phyloP scores from a whole-genome alignment of 2,329 filamentous ascomycete species.

The Sporothrix inflata region DNA sequence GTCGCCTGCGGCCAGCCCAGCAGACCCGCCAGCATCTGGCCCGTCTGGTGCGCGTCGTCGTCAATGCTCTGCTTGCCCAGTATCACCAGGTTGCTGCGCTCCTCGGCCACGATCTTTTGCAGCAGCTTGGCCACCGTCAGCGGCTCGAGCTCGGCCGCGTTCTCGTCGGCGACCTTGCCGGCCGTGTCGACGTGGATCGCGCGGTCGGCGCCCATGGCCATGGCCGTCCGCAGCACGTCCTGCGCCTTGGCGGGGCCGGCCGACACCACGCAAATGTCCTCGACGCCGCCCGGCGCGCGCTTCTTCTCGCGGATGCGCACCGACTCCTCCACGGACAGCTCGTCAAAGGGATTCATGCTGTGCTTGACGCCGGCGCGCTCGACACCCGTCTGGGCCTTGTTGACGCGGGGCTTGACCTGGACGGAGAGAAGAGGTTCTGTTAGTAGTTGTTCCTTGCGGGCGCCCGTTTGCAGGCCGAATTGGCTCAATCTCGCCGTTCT shows the following conservation, averaged over 20 bases:
- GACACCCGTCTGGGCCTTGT: slow-evolving; percentile 79
- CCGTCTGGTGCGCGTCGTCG: slow-evolving; percentile 92
- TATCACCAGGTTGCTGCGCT: slow-evolving; percentile 89
- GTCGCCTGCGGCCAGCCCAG: slow-evolving; percentile 94
- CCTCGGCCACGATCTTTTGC: slow-evolving; percentile 74
- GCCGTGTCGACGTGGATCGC: slow-evolving; percentile 79
- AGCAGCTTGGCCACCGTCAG: slow-evolving; percentile 91
- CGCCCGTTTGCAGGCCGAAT: neutral
- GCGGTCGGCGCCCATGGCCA: slow-evolving; percentile 98
- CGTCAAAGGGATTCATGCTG: slow-evolving; percentile 99
- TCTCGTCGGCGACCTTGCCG: slow-evolving; percentile 67
- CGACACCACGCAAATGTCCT: slow-evolving; percentile 88
- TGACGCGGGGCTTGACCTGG: slow-evolving; percentile 70
- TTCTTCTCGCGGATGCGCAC: slow-evolving; percentile 92
- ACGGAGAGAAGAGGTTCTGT: neutral
- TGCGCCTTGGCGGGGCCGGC: slow-evolving; percentile 85
- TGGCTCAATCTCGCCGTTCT: neutral
- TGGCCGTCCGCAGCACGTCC: slow-evolving; percentile 90
- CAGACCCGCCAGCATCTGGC: slow-evolving; percentile 94
- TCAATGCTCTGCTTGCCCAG: slow-evolving; percentile 98
- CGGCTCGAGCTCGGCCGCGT: slow-evolving; percentile 80
- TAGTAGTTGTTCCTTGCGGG: neutral
- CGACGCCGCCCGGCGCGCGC: slow-evolving; percentile 70
- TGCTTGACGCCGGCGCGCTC: slow-evolving; percentile 94
- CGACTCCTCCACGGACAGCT: slow-evolving; percentile 95